phyloP scores from a whole-genome alignment of 768 basidiomycete species.

The Artomyces pyxidatus region DNA sequence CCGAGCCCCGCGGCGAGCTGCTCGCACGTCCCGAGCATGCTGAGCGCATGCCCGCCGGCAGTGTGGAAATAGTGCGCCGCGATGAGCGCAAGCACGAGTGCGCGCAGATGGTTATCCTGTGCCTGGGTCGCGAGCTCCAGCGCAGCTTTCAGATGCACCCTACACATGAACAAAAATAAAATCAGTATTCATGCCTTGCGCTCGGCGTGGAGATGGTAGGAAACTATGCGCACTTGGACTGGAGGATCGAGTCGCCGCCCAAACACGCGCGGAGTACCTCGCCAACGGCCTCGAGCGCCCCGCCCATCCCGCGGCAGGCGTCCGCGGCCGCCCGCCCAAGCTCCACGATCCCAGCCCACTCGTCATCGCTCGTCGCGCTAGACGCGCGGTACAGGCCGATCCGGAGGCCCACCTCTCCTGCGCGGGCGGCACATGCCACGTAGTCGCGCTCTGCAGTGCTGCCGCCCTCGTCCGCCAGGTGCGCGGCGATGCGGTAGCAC shows the following conservation, averaged over 20 bases:
- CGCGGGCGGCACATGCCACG: constrained; percentile 40
- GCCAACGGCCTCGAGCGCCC: constrained; percentile 46
- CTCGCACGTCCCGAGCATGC: constrained; percentile 59
- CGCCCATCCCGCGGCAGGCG: constrained; percentile 40
- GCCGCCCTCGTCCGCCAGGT: constrained; percentile 30
- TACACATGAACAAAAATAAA: constrained; percentile 24
- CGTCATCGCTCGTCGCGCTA: constrained; percentile 9
- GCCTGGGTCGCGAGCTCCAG: constrained; percentile 48
- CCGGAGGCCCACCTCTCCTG: constrained; percentile 42
- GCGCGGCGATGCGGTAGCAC: constrained; percentile 58
- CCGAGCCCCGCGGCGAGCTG: constrained; percentile 68
- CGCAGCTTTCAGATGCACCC: constrained; percentile 51
- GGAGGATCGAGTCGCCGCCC: constrained; percentile 46
- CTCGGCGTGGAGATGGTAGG: background rate
- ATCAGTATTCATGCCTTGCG: constrained; percentile 6
- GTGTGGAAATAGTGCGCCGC: constrained; percentile 69
- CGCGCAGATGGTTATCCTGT: constrained; percentile 68
- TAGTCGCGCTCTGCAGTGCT: too few species aligned
- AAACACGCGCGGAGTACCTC: constrained; percentile 43
- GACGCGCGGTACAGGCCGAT: constrained; percentile 31
- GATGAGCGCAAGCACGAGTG: constrained; percentile 58
- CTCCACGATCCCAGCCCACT: constrained; percentile 10
- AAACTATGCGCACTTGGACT: constrained; percentile 44
- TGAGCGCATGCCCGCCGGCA: constrained; percentile 55
- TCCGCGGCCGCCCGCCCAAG: constrained; percentile 16